These are phyloP conservation scores for Spergularia azorica DNA, from an alignment of 179 eudicot genomes.

Conservation along the genomic window DNA sequence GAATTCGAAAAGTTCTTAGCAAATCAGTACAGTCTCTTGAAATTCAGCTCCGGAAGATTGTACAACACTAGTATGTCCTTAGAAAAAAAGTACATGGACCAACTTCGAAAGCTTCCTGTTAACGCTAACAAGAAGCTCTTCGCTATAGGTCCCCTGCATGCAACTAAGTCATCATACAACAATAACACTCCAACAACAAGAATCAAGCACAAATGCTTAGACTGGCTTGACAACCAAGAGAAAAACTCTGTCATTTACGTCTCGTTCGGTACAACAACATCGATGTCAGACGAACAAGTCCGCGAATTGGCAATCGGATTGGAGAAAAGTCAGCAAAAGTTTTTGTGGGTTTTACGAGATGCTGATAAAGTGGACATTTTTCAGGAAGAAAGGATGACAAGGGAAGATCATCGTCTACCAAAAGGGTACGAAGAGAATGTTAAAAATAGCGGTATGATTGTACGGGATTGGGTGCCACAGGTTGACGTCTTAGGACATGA, in stretches of 20 bases:
- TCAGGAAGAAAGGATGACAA: constrained; percentile 17
- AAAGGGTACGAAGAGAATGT: constrained; percentile 54
- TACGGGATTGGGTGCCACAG: constrained; percentile 72
- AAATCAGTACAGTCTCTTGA: constrained; percentile 24
- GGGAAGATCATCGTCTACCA: constrained; percentile 28
- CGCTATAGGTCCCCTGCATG: constrained; percentile 42
- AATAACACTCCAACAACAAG: not conserved
- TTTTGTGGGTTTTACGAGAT: constrained; percentile 55
- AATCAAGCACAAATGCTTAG: constrained; percentile 33
- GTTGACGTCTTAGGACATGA: constrained; percentile 51
- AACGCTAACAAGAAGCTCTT: constrained; percentile 35
- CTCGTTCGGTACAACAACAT: constrained; percentile 59
- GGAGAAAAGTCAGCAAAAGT: constrained; percentile 45
- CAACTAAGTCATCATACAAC: not conserved
- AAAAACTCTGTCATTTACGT: constrained; percentile 49
- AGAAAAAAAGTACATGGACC: constrained; percentile 42
- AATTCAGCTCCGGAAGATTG: constrained; percentile 36
- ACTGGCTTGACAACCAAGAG: constrained; percentile 62
- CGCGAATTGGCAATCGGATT: constrained; percentile 51
- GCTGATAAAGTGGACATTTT: constrained; percentile 45
- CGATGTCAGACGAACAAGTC: constrained; percentile 40
- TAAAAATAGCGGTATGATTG: constrained; percentile 44
- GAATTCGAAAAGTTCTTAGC: constrained; percentile 41
- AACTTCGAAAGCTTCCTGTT: constrained; percentile 31
- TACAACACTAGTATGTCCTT: constrained; percentile 40